Conservation (phyloP, 805 yeast species). For the Kodamaea sagamina region DNA sequence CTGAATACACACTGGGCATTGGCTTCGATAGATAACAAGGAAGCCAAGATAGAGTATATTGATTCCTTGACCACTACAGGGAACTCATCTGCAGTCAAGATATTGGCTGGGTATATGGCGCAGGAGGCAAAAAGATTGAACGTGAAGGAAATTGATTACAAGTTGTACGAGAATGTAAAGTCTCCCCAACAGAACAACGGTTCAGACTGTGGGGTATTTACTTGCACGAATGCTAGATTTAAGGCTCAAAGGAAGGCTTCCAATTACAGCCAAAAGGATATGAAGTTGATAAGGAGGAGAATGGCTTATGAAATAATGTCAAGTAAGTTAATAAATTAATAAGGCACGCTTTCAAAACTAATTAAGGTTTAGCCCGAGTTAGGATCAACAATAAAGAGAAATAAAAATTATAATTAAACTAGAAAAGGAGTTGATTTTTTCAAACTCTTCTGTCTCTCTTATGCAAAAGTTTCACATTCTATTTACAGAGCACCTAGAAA, state of each 20-base stretch:
- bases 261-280: slow-evolving; percentile 65
- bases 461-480: neutral
- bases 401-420: too few species aligned
- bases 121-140: slow-evolving; percentile 62
- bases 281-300: slow-evolving; percentile 62
- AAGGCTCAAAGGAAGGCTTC: slow-evolving; percentile 54
- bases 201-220: slow-evolving; percentile 92
- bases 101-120: slow-evolving; percentile 60
- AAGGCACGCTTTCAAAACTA: neutral
- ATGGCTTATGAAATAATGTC: slow-evolving; percentile 64
- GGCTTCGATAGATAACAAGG: slow-evolving; percentile 68
- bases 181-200: slow-evolving; percentile 90
- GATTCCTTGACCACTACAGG: slow-evolving; percentile 69
- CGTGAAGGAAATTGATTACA: slow-evolving; percentile 22
- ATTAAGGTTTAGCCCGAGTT: too few species aligned
- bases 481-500: neutral
- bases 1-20: slow-evolving; percentile 90
- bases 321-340: slow-evolving; percentile 29
- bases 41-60: slow-evolving; percentile 61
- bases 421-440: too few species aligned
- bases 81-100: slow-evolving; percentile 42
- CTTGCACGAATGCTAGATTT: slow-evolving; percentile 74
- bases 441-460: too few species aligned
- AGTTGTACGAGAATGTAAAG: slow-evolving; percentile 26
- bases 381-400: too few species aligned